These are phyloP conservation scores for Boletus mariae DNA, from an alignment of 1,284 basidiomycete species.

Conservation along the genomic window DNA sequence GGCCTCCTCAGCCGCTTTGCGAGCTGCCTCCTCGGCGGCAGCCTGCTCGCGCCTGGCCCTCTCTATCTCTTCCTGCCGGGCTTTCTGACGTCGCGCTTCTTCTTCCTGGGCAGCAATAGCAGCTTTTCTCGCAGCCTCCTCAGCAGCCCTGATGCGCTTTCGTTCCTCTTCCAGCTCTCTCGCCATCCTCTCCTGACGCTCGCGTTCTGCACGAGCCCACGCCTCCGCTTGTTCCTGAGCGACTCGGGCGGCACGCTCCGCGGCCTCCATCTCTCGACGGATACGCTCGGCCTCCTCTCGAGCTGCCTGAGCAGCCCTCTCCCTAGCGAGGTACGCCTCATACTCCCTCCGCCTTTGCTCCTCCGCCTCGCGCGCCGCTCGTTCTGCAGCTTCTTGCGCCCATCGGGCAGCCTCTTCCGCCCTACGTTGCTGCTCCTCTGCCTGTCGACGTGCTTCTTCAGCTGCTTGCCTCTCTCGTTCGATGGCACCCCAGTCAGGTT, in stretches of 20 bases:
- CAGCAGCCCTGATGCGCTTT: slow-evolving; percentile 11
- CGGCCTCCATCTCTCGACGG: slow-evolving; percentile 19
- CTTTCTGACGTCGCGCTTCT: slow-evolving; percentile 21
- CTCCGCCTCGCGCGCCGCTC: slow-evolving; percentile 24
- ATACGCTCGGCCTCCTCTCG: slow-evolving; percentile 23
- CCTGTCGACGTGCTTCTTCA: slow-evolving; percentile 22
- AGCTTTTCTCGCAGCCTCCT: slow-evolving; percentile 27
- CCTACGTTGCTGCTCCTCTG: slow-evolving; percentile 22
- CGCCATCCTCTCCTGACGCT: slow-evolving; percentile 21
- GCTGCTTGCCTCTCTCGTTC: slow-evolving; percentile 20
- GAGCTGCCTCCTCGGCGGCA: slow-evolving; percentile 25
- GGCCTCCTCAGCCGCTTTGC: slow-evolving; percentile 23
- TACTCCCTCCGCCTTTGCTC: slow-evolving; percentile 13
- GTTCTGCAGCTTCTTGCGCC: slow-evolving; percentile 24
- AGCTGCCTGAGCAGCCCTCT: slow-evolving; percentile 27
- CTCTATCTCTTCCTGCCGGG: slow-evolving; percentile 21
- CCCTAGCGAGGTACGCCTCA: slow-evolving; percentile 18
- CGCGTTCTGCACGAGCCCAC: slow-evolving; percentile 23
- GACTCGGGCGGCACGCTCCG: slow-evolving; percentile 17
- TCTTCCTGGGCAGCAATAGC: slow-evolving; percentile 26
- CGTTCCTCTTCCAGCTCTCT: slow-evolving; percentile 24
- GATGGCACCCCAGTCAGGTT: slow-evolving; percentile 29
- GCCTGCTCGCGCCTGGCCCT: slow-evolving; percentile 17
- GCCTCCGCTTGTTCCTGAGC: slow-evolving; percentile 27
- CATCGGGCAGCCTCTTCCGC: slow-evolving; percentile 22